These are phyloP conservation scores for Suillus alpinus DNA, from an alignment of 768 basidiomycete species.

Conservation along the genomic window DNA sequence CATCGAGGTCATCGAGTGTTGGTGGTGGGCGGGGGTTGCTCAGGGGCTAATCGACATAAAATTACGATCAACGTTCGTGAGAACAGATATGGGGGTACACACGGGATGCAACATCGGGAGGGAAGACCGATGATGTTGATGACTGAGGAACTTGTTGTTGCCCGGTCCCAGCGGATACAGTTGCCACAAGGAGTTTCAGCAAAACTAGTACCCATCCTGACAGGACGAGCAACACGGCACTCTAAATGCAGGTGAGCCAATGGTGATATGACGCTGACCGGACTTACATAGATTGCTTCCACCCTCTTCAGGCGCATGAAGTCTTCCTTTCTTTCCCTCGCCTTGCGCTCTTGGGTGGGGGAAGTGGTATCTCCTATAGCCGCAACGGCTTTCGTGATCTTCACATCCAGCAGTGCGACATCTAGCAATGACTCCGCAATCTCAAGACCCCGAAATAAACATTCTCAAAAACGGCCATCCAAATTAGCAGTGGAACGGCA, in stretches of 20 bases:
- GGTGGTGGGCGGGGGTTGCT: conserved; percentile 68
- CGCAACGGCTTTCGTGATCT: conserved; percentile 63
- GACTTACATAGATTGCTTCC: conserved; percentile 87
- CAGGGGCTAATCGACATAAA: conserved; percentile 43
- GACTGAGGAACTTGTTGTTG: conserved; percentile 57
- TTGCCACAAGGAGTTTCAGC: conserved; percentile 87
- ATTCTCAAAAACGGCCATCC: conserved; percentile 1
- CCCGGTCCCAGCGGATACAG: conserved; percentile 78
- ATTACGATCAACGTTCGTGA: conserved; percentile 1
- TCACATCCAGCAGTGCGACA: conserved; percentile 66
- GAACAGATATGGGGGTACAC: conserved; percentile 20
- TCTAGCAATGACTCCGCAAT: conserved; percentile 67
- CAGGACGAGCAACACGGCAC: conserved; percentile 76
- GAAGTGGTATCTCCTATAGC: conserved; percentile 49
- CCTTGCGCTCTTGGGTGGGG: conserved; percentile 52
- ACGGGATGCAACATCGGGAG: conserved; percentile 69
- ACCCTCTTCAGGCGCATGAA: conserved; percentile 85
- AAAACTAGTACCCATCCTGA: conserved; percentile 92
- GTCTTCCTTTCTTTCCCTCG: conserved; percentile 72
- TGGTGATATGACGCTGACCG: conserved; percentile 1
- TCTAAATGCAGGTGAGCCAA: conserved; percentile 43
- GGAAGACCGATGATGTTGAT: conserved; percentile 67
- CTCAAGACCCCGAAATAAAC: conserved; percentile 49
- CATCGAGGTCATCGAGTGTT: conserved; percentile 88
- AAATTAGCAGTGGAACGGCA: conserved; percentile 10